phyloP scores from a whole-genome alignment of 148 eudicot species.

The Vaccinium corymbosum region DNA sequence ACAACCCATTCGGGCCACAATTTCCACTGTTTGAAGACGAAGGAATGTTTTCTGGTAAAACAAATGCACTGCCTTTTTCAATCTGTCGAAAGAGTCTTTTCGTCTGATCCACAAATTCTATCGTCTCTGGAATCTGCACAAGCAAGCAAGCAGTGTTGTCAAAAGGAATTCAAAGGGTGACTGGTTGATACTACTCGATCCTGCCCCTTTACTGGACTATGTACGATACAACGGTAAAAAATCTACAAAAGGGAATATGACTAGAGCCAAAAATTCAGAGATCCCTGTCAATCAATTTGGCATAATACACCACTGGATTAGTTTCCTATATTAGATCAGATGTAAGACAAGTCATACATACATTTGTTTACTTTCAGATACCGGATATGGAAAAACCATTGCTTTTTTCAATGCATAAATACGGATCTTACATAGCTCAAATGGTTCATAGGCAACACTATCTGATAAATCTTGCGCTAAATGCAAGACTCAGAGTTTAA shows the following conservation, averaged over 20 bases:
- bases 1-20: constrained; percentile 24
- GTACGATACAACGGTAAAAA: neutral
- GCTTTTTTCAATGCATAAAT: neutral
- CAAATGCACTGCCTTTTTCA: constrained; percentile 16
- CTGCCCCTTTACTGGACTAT: neutral
- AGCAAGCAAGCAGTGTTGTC: constrained; percentile 16
- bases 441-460: constrained; percentile 7
- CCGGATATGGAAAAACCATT: neutral
- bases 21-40: constrained; percentile 35
- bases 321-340: no score
- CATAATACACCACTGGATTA: no score
- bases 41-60: constrained; percentile 26
- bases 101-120: constrained; percentile 51
- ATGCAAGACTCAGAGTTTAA: neutral
- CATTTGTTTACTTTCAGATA: no score
- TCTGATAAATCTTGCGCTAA: neutral
- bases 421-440: neutral
- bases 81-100: constrained; percentile 33
- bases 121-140: constrained; percentile 50
- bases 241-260: neutral
- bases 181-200: neutral
- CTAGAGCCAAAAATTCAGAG: neutral
- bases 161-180: constrained; percentile 1
- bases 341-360: no score
- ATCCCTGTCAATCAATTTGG: neutral